A percentile compares a stretch with the other conserved stretches of the same genome.
phyloP scores from a whole-genome alignment of 1,284 basidiomycete species.

The Ustilago trichophora region DNA sequence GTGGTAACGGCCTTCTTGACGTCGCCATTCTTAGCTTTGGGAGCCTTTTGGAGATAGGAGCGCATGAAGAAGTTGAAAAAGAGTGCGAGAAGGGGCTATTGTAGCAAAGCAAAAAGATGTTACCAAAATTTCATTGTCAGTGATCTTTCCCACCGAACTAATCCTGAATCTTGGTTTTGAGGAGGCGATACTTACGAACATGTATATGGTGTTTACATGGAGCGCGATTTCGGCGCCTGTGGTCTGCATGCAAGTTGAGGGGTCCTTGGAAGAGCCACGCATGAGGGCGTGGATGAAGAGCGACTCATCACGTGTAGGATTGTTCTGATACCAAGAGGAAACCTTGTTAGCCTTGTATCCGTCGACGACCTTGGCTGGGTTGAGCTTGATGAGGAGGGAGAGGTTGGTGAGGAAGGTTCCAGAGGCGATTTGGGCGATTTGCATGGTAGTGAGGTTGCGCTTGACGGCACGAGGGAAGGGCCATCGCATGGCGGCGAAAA shows the following conservation, averaged over 20 bases:
- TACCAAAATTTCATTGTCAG: not conserved
- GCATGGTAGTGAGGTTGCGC: slow-evolving; percentile 59
- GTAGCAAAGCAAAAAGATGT: not conserved
- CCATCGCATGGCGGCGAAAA: slow-evolving; percentile 52
- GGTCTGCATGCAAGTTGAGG: slow-evolving; percentile 47
- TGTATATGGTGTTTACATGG: slow-evolving; percentile 58
- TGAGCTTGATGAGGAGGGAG: slow-evolving; percentile 45
- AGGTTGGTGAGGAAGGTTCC: slow-evolving; percentile 59
- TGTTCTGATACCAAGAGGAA: slow-evolving; percentile 9
- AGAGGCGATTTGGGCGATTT: slow-evolving; percentile 58
- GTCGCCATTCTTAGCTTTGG: not conserved
- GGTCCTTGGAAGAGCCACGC: slow-evolving; percentile 23
- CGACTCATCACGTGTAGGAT: not conserved
- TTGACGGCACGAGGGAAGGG: slow-evolving; percentile 59
- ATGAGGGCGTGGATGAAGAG: slow-evolving; percentile 30
- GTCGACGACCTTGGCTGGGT: slow-evolving; percentile 24
- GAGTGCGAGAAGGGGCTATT: slow-evolving; percentile 53
- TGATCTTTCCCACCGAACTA: no score
- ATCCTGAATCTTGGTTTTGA: no score
- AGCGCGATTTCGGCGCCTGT: slow-evolving; percentile 51
- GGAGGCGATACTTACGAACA: slow-evolving; percentile 50
- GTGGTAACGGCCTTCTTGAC: not conserved
- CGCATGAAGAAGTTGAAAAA: slow-evolving; percentile 59
- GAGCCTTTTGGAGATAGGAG: slow-evolving; percentile 41
- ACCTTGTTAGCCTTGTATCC: slow-evolving; percentile 22